Percentiles rank a stretch among this genome's conserved stretches.
These are phyloP conservation scores for Yarrowia galli DNA, from an alignment of 1,139 yeast genomes.

Conservation along the genomic window DNA sequence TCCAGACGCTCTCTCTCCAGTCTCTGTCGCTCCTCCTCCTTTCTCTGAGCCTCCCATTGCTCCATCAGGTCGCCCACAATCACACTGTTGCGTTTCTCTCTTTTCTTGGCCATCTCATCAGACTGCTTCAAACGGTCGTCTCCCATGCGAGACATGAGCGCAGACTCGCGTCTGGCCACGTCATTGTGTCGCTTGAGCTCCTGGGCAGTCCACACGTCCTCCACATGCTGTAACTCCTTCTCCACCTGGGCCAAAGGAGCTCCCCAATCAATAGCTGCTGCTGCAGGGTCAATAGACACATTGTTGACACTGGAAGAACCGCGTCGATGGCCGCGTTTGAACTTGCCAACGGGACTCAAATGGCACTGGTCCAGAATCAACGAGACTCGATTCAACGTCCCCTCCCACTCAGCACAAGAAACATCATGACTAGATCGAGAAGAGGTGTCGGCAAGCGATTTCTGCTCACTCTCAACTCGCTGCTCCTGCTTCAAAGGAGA, in stretches of 20 bases:
- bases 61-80: constrained; percentile 12
- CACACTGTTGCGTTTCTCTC: constrained; percentile 39
- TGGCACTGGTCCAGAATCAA: constrained; percentile 32
- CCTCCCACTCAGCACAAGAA: constrained; percentile 14
- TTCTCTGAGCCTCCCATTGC: constrained; percentile 34
- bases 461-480: neutral
- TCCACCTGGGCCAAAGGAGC: constrained; percentile 21
- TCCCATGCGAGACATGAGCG: constrained; percentile 20
- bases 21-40: constrained; percentile 22
- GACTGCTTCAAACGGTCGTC: constrained; percentile 21
- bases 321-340: constrained; percentile 2
- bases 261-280: constrained; percentile 7
- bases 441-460: neutral
- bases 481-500: constrained; percentile 6
- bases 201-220: neutral
- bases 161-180: neutral
- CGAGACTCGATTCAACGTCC: constrained; percentile 13
- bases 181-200: constrained; percentile 16
- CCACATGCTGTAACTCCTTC: constrained; percentile 14
- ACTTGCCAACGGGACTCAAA: constrained; percentile 7
- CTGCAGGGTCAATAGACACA: neutral
- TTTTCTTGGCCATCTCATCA: constrained; percentile 1
- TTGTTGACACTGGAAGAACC: neutral
- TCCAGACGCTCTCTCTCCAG: constrained; percentile 22
- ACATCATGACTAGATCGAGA: neutral